phyloP scores from a whole-genome alignment of 2,329 filamentous ascomycete genomes.

The Calonectria honghensis region DNA sequence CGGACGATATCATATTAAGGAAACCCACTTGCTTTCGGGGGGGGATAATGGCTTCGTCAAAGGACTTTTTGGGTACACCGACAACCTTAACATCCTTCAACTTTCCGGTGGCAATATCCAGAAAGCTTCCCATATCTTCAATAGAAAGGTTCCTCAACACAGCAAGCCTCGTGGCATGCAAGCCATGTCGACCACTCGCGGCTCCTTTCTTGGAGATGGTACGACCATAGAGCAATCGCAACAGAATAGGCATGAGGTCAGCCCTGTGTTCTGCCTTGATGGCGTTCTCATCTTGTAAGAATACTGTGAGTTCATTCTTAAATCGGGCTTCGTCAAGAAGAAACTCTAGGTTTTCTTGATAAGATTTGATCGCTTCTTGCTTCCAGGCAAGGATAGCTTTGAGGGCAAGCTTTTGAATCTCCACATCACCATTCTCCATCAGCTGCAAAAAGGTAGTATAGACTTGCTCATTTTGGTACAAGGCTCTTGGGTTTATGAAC shows the following conservation, averaged over 20 bases:
- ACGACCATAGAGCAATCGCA: slow-evolving; percentile 91
- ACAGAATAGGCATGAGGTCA: slow-evolving; percentile 87
- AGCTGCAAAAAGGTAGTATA: slow-evolving; percentile 84
- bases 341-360: slow-evolving; percentile 90
- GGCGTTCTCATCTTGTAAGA: slow-evolving; percentile 84
- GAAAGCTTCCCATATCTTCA: slow-evolving; percentile 85
- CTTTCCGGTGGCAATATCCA: slow-evolving; percentile 86
- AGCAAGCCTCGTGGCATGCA: slow-evolving; percentile 87
- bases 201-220: slow-evolving; percentile 88
- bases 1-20: slow-evolving; percentile 91
- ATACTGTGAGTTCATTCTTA: slow-evolving; percentile 93
- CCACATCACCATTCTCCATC: slow-evolving; percentile 90
- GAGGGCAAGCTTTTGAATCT: slow-evolving; percentile 89
- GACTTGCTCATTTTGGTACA: slow-evolving; percentile 86
- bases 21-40: slow-evolving; percentile 91
- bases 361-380: slow-evolving; percentile 81
- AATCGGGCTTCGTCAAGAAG: slow-evolving; percentile 93
- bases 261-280: slow-evolving; percentile 84
- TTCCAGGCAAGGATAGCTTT: slow-evolving; percentile 95
- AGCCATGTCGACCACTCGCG: slow-evolving; percentile 85
- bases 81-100: slow-evolving; percentile 78
- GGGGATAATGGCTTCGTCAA: slow-evolving; percentile 77
- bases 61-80: slow-evolving; percentile 69
- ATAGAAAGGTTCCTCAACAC: slow-evolving; percentile 86
- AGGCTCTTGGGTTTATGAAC: slow-evolving; percentile 89